Conservation (phyloP, 371 early-diverging fungal genomes). For the Quaeritorhiza haematococci region DNA sequence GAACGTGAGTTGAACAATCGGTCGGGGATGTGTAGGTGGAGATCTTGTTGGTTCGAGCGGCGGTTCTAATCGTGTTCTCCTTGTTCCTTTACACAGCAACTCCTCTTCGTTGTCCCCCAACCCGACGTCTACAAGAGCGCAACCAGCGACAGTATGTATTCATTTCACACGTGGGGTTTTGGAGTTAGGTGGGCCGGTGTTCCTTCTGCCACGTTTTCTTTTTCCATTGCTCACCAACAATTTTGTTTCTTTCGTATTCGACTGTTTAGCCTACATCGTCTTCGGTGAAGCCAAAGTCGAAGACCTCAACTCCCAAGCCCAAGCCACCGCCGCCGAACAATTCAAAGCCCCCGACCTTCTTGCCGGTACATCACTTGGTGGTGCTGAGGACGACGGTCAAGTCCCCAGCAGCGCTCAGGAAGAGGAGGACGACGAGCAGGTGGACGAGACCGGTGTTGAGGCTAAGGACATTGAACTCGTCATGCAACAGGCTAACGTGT, state of each 20-base stretch:
- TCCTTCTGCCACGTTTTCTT: neutral
- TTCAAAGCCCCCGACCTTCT: conserved; percentile 26
- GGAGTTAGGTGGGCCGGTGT: neutral
- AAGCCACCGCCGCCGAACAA: conserved; percentile 53
- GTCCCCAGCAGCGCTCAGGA: conserved; percentile 45
- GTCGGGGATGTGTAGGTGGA: neutral
- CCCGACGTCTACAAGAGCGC: conserved; percentile 92
- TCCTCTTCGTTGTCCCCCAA: conserved; percentile 79
- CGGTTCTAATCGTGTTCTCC: neutral
- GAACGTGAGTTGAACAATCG: conserved; percentile 66
- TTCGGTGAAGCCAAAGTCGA: conserved; percentile 93
- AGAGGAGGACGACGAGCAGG: conserved; percentile 48
- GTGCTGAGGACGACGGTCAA: conserved; percentile 41
- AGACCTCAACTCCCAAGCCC: conserved; percentile 71
- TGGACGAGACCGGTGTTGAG: conserved; percentile 72
- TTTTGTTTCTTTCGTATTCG: neutral
- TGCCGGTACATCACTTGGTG: conserved; percentile 24
- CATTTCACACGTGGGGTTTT: neutral
- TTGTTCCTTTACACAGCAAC: conserved; percentile 1
- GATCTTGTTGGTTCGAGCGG: neutral
- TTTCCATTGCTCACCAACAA: neutral
- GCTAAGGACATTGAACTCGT: conserved; percentile 92
- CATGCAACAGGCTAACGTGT: conserved; percentile 82
- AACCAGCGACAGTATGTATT: conserved; percentile 68
- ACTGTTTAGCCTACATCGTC: conserved; percentile 76